Percentiles rank a stretch among this genome's conserved stretches.
These are phyloP conservation scores for Umbelopsis sp. DNA, from an alignment of 371 early-diverging fungal genomes.

Conservation along the genomic window DNA sequence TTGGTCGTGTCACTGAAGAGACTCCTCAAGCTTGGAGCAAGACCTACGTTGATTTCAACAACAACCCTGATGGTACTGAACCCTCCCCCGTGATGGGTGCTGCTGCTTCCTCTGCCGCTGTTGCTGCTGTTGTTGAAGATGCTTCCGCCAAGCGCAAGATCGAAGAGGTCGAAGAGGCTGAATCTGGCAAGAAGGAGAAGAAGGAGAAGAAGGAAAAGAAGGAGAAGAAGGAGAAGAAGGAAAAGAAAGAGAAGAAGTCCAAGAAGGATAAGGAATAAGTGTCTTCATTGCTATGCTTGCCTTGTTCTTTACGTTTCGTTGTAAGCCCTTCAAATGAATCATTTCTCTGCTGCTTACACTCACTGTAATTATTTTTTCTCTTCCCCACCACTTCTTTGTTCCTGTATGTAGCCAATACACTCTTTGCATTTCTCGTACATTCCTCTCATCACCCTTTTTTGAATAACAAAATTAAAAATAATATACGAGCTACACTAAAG, in stretches of 20 bases:
- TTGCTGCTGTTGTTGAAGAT: constrained; percentile 43
- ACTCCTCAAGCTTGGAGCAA: constrained; percentile 83
- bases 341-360: neutral
- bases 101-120: constrained; percentile 43
- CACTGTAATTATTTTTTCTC: constrained; percentile 10
- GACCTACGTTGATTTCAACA: constrained; percentile 73
- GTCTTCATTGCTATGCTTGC: too few relatives aligned
- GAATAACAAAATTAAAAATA: constrained; percentile 11
- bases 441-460: neutral
- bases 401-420: constrained; percentile 19
- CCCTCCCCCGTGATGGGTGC: constrained; percentile 37
- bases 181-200: constrained; percentile 19
- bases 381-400: neutral
- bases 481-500: constrained; percentile 10
- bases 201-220: constrained; percentile 38
- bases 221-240: constrained; percentile 36
- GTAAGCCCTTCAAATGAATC: neutral
- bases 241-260: constrained; percentile 43
- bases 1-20: constrained; percentile 83
- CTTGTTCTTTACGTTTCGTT: neutral
- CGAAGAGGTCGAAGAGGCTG: constrained; percentile 11
- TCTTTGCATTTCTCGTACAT: constrained; percentile 19
- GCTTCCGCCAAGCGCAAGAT: constrained; percentile 22
- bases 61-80: constrained; percentile 50
- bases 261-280: constrained; percentile 17